phyloP scores from a whole-genome alignment of 192 early-diverging fungal species.

The Gonapodya prolifera region DNA sequence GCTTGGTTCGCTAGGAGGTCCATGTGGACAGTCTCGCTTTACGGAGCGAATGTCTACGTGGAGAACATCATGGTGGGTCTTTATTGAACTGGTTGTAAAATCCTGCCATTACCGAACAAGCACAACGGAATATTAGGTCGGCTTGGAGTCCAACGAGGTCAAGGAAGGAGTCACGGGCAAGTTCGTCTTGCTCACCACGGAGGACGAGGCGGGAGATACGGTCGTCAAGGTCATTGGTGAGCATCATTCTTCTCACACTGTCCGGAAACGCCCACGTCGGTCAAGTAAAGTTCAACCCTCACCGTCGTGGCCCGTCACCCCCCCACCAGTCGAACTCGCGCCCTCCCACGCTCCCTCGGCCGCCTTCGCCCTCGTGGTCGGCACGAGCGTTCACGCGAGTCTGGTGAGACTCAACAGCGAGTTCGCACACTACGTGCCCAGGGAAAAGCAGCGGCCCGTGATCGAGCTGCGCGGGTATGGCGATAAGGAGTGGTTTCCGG shows the following conservation, averaged over 20 bases:
- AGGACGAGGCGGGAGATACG: constrained; percentile 10
- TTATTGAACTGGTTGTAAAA: neutral
- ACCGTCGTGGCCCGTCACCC: too few species aligned
- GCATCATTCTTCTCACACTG: too few species aligned
- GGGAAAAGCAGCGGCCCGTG: constrained; percentile 17
- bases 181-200: constrained; percentile 16
- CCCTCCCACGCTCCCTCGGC: neutral
- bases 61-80: constrained; percentile 22
- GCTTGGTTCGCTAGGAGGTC: neutral
- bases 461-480: constrained; percentile 16
- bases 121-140: neutral
- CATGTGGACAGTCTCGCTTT: constrained; percentile 26
- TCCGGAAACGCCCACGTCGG: too few species aligned
- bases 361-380: neutral
- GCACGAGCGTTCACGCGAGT: neutral
- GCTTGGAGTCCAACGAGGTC: constrained; percentile 16
- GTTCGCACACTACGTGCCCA: constrained; percentile 22
- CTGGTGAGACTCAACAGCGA: constrained; percentile 19
- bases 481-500: constrained; percentile 14
- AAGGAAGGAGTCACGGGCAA: constrained; percentile 19
- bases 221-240: constrained; percentile 3
- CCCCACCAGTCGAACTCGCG: neutral
- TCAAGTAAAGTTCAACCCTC: too few species aligned
- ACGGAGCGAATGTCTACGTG: constrained; percentile 26
- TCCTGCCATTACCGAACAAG: neutral